A percentile compares a stretch with the other conserved stretches of the same genome.
Conservation (phyloP, 345 rosid species). For the Linum usitatissimum region DNA sequence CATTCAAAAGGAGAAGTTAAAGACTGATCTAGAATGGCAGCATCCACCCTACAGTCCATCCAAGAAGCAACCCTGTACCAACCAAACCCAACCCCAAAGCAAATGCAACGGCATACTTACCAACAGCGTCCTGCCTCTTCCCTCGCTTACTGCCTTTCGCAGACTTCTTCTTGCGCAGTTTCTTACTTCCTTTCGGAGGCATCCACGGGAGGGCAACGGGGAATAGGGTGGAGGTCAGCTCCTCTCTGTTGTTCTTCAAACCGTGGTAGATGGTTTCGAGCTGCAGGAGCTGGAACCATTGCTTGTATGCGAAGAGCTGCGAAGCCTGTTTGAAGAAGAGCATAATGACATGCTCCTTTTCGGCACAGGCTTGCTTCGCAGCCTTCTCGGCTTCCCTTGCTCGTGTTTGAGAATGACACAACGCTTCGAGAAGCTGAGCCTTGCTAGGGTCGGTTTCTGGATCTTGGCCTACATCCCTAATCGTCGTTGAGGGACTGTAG, state of each 20-base stretch:
- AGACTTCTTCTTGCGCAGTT: slow-evolving; percentile 23
- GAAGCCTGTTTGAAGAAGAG: slow-evolving; percentile 90
- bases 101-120: slow-evolving; percentile 45
- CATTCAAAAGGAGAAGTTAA: no score
- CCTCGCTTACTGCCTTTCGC: slow-evolving; percentile 23
- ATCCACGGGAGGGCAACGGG: slow-evolving; percentile 47
- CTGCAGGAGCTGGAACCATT: slow-evolving; percentile 79
- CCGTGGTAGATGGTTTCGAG: slow-evolving; percentile 59
- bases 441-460: slow-evolving; percentile 46
- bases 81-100: slow-evolving; percentile 80
- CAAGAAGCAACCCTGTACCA: slow-evolving; percentile 86
- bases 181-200: slow-evolving; percentile 29
- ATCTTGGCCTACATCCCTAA: slow-evolving; percentile 14
- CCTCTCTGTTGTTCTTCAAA: slow-evolving; percentile 41
- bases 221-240: slow-evolving; percentile 34
- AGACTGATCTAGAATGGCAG: slow-evolving; percentile 25
- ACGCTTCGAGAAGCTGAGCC: slow-evolving; percentile 73
- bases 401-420: slow-evolving; percentile 86
- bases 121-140: slow-evolving; percentile 24
- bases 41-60: slow-evolving; percentile 98
- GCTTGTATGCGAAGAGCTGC: slow-evolving; percentile 86
- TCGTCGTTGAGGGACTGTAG: slow-evolving; percentile 13
- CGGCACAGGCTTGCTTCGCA: slow-evolving; percentile 66
- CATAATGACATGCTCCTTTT: slow-evolving; percentile 69
- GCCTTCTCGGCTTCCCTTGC: slow-evolving; percentile 95